Percentiles rank a stretch among this genome's conserved stretches.
Evolutionary conservation across 139 green algal species (phyloP).

Genomic region (Axilococcus clingmanii): DNA sequence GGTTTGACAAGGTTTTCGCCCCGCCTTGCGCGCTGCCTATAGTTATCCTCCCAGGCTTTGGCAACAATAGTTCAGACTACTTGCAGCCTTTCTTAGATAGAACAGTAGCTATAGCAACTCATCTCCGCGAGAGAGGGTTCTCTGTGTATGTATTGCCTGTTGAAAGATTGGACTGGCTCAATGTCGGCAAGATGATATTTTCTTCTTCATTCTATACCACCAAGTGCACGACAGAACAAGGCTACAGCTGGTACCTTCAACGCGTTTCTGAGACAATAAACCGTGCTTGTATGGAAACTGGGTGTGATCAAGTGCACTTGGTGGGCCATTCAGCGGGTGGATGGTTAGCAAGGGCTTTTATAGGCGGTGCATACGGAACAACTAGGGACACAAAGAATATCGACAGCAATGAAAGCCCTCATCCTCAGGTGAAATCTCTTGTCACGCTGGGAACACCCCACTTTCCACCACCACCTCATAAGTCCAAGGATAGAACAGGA

Average conservation of each 20-base stretch:
- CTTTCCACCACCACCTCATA: slow-evolving; percentile 18
- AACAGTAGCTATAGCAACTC: slow-evolving; percentile 8
- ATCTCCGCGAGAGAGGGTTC: slow-evolving; percentile 32
- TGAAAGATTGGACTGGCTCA: slow-evolving; percentile 41
- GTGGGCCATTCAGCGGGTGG: slow-evolving; percentile 57
- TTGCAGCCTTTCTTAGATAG: slow-evolving; percentile 14
- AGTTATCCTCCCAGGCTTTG: slow-evolving; percentile 46
- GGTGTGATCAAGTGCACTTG: slow-evolving; percentile 30
- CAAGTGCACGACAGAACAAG: slow-evolving; percentile 29
- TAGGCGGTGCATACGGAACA: not conserved
- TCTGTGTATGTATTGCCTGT: slow-evolving; percentile 31
- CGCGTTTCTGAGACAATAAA: slow-evolving; percentile 36
- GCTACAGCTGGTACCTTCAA: slow-evolving; percentile 55
- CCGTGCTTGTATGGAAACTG: slow-evolving; percentile 29
- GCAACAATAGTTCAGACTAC: slow-evolving; percentile 46
- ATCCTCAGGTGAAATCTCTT: slow-evolving; percentile 30
- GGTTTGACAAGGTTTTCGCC: no score
- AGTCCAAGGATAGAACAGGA: slow-evolving; percentile 42
- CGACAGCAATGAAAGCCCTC: slow-evolving; percentile 5
- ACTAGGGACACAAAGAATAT: slow-evolving; percentile 3
- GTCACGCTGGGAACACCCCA: slow-evolving; percentile 62
- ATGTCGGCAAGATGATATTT: slow-evolving; percentile 35
- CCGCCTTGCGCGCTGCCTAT: no score
- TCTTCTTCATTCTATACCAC: slow-evolving; percentile 38
- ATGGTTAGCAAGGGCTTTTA: slow-evolving; percentile 2